Percentiles rank a stretch among this genome's conserved stretches.
phyloP scores from a whole-genome alignment of 306 rosid genomes.

The Quillaja saponaria region DNA sequence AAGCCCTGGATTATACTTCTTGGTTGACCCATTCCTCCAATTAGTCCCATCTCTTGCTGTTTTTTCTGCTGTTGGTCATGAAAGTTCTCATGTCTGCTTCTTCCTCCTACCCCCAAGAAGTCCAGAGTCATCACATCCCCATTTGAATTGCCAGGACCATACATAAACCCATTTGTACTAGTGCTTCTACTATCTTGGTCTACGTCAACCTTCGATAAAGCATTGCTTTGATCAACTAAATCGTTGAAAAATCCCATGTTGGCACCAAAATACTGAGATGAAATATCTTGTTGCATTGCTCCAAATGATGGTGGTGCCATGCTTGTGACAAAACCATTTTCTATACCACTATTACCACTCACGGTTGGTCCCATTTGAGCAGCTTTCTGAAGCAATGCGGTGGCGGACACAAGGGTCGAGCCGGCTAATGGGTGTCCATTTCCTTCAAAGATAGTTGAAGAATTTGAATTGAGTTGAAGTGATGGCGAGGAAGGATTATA shows the following conservation, averaged over 20 bases:
- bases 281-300: slow-evolving; percentile 30
- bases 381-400: slow-evolving; percentile 77
- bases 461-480: slow-evolving; percentile 34
- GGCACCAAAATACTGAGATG: too few relatives aligned
- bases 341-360: slow-evolving; percentile 8
- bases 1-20: slow-evolving; percentile 42
- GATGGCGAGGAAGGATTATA: slow-evolving; percentile 43
- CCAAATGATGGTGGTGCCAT: slow-evolving; percentile 62
- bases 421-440: slow-evolving; percentile 29
- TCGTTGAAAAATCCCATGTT: slow-evolving; percentile 57
- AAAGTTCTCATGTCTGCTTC: slow-evolving; percentile 40
- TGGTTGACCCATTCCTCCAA: slow-evolving; percentile 56
- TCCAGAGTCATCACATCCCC: slow-evolving; percentile 68
- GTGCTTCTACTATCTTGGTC: slow-evolving; percentile 37
- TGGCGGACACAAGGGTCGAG: slow-evolving; percentile 67
- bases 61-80: slow-evolving; percentile 37
- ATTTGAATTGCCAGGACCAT: slow-evolving; percentile 36
- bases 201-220: slow-evolving; percentile 53
- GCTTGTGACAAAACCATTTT: slow-evolving; percentile 25
- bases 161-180: slow-evolving; percentile 7
- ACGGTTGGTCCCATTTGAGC: slow-evolving; percentile 82
- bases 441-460: slow-evolving; percentile 38
- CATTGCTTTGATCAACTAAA: slow-evolving; percentile 52
- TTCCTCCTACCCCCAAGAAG: slow-evolving; percentile 69
- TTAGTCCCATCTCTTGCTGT: slow-evolving; percentile 34